Evolutionary conservation across 257 asterid genomes (phyloP).

Genomic region (Solanum tacnaense): DNA sequence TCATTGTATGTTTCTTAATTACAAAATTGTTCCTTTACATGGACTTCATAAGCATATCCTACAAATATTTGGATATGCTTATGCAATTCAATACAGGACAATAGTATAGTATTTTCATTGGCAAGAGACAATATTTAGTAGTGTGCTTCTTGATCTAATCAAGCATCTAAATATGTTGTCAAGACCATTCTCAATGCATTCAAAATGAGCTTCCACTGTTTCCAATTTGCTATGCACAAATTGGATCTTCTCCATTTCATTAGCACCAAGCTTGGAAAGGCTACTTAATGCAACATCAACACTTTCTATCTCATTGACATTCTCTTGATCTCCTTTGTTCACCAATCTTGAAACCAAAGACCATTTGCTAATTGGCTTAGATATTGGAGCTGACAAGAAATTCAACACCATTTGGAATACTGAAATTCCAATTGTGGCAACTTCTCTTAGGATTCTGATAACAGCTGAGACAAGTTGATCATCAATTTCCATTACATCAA

Average conservation of each 20-base stretch:
- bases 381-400: not conserved
- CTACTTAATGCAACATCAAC: not conserved
- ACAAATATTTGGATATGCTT: not conserved
- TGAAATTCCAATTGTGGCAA: not conserved
- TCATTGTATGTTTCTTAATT: not conserved
- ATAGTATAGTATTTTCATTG: not conserved
- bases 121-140: not conserved
- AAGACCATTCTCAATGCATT: not conserved
- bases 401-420: not conserved
- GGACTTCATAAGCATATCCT: not conserved
- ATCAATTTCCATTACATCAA: not conserved
- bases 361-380: not conserved
- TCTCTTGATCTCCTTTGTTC: not conserved
- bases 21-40: not conserved
- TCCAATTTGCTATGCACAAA: not conserved
- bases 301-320: not conserved
- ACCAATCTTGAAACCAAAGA: constrained; percentile 8
- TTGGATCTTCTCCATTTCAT: not conserved
- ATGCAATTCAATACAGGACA: not conserved
- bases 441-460: constrained; percentile 4
- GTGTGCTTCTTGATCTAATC: constrained; percentile 1
- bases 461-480: constrained; percentile 5
- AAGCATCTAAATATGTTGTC: not conserved
- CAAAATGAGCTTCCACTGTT: not conserved
- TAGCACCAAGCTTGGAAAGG: not conserved